Percentiles rank a stretch among this genome's conserved stretches.
Evolutionary conservation across 371 early-diverging fungal genomes (phyloP).

Genomic region (Mortierella sp.): DNA sequence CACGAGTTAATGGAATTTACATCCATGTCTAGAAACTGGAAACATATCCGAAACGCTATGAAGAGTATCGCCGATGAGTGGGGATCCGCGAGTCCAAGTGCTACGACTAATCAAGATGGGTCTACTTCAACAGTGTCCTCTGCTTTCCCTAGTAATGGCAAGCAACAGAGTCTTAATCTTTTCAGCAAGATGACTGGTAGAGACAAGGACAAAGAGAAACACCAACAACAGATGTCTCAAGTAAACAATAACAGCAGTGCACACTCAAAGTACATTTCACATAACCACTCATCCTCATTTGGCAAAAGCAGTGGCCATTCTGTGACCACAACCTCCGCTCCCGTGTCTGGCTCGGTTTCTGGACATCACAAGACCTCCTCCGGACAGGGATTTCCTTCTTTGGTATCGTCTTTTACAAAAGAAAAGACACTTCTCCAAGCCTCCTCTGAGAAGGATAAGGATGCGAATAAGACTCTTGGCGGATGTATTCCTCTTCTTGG

Average conservation of each 20-base stretch:
- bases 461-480: constrained; percentile 3
- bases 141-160: not conserved
- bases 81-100: constrained; percentile 40
- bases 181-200: constrained; percentile 35
- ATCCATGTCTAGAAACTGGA: constrained; percentile 74
- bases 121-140: not conserved
- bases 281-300: constrained; percentile 17
- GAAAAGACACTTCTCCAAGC: not conserved
- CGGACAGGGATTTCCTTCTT: constrained; percentile 23
- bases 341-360: not conserved
- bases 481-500: constrained; percentile 30
- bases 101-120: constrained; percentile 8
- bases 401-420: constrained; percentile 28
- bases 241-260: not conserved
- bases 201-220: constrained; percentile 26
- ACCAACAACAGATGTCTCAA: not conserved
- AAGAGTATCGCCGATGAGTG: constrained; percentile 70
- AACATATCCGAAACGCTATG: constrained; percentile 74
- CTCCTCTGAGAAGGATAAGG: constrained; percentile 11
- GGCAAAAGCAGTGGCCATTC: constrained; percentile 20
- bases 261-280: constrained; percentile 4
- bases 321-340: not conserved
- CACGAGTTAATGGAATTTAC: constrained; percentile 72
- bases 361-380: constrained; percentile 28
- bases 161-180: constrained; percentile 11